Conservation (phyloP, 306 rosid genomes). For the Datisca glomerata region DNA sequence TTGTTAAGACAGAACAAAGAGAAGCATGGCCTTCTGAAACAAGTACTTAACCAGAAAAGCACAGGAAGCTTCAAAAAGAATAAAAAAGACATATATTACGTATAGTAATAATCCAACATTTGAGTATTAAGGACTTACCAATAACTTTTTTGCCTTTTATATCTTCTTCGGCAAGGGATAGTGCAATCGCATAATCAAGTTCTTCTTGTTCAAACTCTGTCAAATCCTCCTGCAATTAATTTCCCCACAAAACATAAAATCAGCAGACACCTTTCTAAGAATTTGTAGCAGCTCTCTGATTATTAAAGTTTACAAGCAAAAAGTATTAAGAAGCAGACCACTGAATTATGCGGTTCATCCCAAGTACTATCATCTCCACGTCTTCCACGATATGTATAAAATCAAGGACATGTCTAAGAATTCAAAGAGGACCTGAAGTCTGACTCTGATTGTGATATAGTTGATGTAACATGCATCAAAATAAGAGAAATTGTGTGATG, state of each 20-base stretch:
- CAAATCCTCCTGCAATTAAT: conserved; percentile 51
- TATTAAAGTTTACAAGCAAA: neutral
- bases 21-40: no score
- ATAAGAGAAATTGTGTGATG: no score
- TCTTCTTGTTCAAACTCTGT: conserved; percentile 49
- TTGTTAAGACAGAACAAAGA: neutral
- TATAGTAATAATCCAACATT: neutral
- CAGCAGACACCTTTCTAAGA: neutral
- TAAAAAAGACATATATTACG: neutral
- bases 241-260: neutral
- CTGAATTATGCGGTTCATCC: conserved; percentile 40
- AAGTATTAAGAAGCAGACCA: conserved; percentile 24
- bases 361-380: conserved; percentile 41
- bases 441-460: no score
- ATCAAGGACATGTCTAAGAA: no score
- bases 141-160: conserved; percentile 30
- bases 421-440: no score
- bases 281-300: neutral
- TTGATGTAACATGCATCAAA: no score
- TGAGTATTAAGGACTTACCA: conserved; percentile 30
- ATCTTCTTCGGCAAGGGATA: conserved; percentile 65
- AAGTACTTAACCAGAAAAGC: neutral
- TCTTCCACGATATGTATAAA: conserved; percentile 32
- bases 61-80: neutral
- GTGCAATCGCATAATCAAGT: conserved; percentile 51